Conservation (phyloP, 2,329 filamentous ascomycete species). For the Pseudocercospora cruenta region DNA sequence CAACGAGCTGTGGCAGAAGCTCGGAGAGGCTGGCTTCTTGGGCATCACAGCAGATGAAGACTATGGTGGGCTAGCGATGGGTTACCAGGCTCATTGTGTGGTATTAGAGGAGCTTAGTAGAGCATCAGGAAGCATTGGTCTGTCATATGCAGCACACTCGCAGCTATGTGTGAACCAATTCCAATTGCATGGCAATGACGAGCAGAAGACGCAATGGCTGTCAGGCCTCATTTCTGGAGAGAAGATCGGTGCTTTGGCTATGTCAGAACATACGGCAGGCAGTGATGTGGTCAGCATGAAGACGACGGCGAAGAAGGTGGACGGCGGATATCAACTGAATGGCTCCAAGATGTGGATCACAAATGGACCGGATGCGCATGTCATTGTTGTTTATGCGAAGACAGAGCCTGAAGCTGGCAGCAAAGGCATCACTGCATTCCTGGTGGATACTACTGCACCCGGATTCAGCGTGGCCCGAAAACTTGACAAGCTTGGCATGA, state of each 20-base stretch:
- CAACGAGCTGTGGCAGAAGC: conserved; percentile 86
- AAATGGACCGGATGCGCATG: conserved; percentile 91
- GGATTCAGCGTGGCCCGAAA: conserved; percentile 89
- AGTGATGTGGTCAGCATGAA: conserved; percentile 97
- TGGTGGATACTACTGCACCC: conserved; percentile 71
- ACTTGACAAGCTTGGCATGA: conserved; percentile 97
- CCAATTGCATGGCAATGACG: conserved; percentile 78
- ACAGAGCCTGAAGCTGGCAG: conserved; percentile 77
- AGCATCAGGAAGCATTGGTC: conserved; percentile 76
- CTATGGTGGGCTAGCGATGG: conserved; percentile 85
- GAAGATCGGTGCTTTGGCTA: conserved; percentile 84
- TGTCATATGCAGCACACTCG: conserved; percentile 94
- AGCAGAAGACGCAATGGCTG: conserved; percentile 80
- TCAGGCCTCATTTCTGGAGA: conserved; percentile 80
- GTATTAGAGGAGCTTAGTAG: conserved; percentile 94
- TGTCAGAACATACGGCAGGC: conserved; percentile 90
- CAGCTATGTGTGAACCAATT: conserved; percentile 97
- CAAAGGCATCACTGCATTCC: conserved; percentile 93
- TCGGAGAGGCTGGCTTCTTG: conserved; percentile 86
- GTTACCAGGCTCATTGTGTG: conserved; percentile 94
- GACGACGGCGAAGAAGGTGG: conserved; percentile 75
- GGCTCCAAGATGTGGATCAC: conserved; percentile 99
- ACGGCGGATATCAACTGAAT: conserved; percentile 83
- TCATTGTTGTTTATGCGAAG: conserved; percentile 96
- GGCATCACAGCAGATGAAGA: conserved; percentile 93